Evolutionary conservation across 371 early-diverging fungal genomes (phyloP).

Genomic region (Apophysomyces variabilis): DNA sequence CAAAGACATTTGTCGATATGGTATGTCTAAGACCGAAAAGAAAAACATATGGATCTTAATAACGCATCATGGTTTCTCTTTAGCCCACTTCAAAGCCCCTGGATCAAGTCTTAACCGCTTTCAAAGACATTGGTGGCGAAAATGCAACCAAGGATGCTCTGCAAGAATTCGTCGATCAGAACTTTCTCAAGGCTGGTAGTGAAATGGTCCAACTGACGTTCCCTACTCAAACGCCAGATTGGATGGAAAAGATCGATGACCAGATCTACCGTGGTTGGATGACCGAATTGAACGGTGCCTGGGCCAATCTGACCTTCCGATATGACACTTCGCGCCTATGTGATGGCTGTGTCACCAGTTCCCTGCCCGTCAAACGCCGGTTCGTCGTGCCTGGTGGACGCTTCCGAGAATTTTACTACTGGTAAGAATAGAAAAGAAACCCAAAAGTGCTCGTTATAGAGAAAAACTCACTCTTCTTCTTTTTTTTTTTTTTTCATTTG

Average conservation of each 20-base stretch:
- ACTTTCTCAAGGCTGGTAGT: slow-evolving; percentile 54
- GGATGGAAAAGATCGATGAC: slow-evolving; percentile 57
- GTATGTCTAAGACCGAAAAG: slow-evolving; percentile 23
- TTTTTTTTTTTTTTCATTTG: background rate
- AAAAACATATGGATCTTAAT: no score
- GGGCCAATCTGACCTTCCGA: slow-evolving; percentile 64
- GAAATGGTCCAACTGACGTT: slow-evolving; percentile 18
- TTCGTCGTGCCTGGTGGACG: slow-evolving; percentile 93
- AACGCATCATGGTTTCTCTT: no score
- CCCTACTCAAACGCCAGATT: slow-evolving; percentile 34
- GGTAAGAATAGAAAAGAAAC: slow-evolving; percentile 44
- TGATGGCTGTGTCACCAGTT: slow-evolving; percentile 58
- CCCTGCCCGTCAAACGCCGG: slow-evolving; percentile 57
- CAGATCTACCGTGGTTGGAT: slow-evolving; percentile 59
- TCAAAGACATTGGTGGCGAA: slow-evolving; percentile 50
- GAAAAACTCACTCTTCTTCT: background rate
- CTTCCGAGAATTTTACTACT: slow-evolving; percentile 91
- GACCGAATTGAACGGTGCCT: slow-evolving; percentile 52
- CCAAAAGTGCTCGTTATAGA: background rate
- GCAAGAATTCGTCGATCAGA: slow-evolving; percentile 55
- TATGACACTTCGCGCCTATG: slow-evolving; percentile 57
- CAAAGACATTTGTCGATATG: slow-evolving; percentile 75
- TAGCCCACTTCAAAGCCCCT: slow-evolving; percentile 67
- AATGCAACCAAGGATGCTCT: slow-evolving; percentile 53
- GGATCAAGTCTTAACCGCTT: slow-evolving; percentile 56